phyloP scores from a whole-genome alignment of 768 basidiomycete genomes.

The Podaxis carcinomalis region DNA sequence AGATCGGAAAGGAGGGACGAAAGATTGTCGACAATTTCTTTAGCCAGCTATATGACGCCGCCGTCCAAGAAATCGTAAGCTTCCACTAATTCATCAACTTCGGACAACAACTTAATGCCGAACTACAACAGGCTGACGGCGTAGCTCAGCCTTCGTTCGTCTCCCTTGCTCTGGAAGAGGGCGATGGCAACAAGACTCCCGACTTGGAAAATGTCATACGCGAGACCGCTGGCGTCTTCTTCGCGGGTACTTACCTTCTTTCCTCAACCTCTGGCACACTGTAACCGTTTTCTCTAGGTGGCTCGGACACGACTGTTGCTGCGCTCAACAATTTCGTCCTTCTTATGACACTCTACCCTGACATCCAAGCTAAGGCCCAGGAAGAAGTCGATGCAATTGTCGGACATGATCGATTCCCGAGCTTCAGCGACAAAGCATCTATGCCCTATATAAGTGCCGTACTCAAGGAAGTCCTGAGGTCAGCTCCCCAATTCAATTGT shows the following conservation, averaged over 20 bases:
- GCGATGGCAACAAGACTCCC: background rate
- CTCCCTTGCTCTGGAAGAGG: slow-evolving; percentile 2
- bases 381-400: slow-evolving; percentile 26
- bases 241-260: slow-evolving; percentile 24
- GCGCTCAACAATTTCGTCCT: slow-evolving; percentile 22
- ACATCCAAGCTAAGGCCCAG: slow-evolving; percentile 25
- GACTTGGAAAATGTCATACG: slow-evolving; percentile 13
- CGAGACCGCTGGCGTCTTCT: slow-evolving; percentile 38
- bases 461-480: slow-evolving; percentile 12
- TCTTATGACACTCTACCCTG: slow-evolving; percentile 27
- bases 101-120: background rate
- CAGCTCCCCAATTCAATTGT: background rate
- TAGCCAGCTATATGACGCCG: background rate
- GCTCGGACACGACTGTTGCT: slow-evolving; percentile 11
- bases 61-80: slow-evolving; percentile 7
- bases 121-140: background rate
- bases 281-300: background rate
- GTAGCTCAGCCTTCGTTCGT: slow-evolving; percentile 9
- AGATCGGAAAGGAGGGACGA: slow-evolving; percentile 21
- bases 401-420: slow-evolving; percentile 23
- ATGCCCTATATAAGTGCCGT: slow-evolving; percentile 20
- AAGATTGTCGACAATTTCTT: background rate
- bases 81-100: background rate
- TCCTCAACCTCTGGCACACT: no score
- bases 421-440: slow-evolving; percentile 17